Evolutionary conservation across 169 alveolate species (phyloP).

Genomic region (Haemoproteus tartakovskyi): DNA sequence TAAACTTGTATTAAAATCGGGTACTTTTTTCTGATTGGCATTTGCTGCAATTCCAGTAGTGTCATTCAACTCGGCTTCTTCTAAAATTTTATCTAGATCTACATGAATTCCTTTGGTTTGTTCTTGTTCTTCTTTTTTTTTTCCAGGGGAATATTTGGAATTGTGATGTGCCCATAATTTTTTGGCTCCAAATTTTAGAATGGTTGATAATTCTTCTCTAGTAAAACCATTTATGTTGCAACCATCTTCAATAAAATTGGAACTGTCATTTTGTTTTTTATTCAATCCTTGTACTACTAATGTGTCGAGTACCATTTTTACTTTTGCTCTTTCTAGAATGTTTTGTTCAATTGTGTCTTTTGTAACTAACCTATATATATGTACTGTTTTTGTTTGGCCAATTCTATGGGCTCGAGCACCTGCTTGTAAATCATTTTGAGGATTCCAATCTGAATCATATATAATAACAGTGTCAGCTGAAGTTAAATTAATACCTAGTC

Average conservation of each 20-base stretch:
- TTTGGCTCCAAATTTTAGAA: constrained; percentile 88
- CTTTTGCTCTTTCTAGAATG: constrained; percentile 96
- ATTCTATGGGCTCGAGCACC: constrained; percentile 99
- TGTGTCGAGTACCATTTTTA: constrained; percentile 95
- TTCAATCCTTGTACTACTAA: constrained; percentile 91
- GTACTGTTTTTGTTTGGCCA: constrained; percentile 96
- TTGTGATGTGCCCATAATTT: constrained; percentile 83
- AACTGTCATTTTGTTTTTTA: constrained; percentile 73
- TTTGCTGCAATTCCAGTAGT: constrained; percentile 75
- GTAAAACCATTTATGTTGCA: constrained; percentile 78
- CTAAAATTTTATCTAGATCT: constrained; percentile 85
- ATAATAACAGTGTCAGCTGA: constrained; percentile 95
- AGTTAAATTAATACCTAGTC: constrained; percentile 93
- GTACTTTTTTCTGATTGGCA: constrained; percentile 63
- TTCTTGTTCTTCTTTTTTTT: constrained; percentile 32
- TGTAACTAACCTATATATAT: constrained; percentile 93
- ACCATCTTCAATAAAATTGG: constrained; percentile 67
- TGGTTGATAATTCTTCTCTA: constrained; percentile 87
- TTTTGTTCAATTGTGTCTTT: constrained; percentile 97
- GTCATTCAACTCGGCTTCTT: constrained; percentile 86
- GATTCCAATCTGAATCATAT: constrained; percentile 98
- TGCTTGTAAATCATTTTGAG: constrained; percentile 98
- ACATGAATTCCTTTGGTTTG: constrained; percentile 75
- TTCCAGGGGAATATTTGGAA: constrained; percentile 42
- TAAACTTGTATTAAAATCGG: constrained; percentile 32